Percentiles rank a stretch among this genome's conserved stretches.
phyloP scores from a whole-genome alignment of 2,329 filamentous ascomycete genomes.

The Alternaria gaisen region DNA sequence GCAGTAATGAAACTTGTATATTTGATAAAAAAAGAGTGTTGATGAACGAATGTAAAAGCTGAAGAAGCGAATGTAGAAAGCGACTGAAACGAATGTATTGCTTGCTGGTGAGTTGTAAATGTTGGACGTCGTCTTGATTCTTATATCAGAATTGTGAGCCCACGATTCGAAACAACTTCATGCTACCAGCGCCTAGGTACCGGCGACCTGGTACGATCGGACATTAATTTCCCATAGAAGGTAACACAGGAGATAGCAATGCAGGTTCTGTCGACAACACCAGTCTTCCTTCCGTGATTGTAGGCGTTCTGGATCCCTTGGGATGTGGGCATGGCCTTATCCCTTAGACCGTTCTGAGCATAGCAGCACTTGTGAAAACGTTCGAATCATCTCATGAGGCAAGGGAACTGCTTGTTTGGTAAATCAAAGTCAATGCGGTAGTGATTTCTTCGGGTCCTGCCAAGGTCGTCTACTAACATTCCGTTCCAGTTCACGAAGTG shows the following conservation, averaged over 20 bases:
- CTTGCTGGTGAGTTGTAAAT: slow-evolving; percentile 1
- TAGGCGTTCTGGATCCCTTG: background rate
- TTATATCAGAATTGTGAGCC: background rate
- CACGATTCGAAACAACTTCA: slow-evolving; percentile 1
- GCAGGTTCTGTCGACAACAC: background rate
- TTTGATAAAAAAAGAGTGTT: background rate
- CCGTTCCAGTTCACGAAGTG: background rate
- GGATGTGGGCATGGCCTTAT: background rate
- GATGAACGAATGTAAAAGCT: slow-evolving; percentile 6
- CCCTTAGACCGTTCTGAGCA: slow-evolving; percentile 1
- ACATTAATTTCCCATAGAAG: background rate
- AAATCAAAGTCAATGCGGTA: background rate
- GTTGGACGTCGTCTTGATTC: background rate
- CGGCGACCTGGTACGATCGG: background rate
- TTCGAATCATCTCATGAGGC: background rate
- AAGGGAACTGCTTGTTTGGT: background rate
- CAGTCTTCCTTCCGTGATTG: slow-evolving; percentile 2
- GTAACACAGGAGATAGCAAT: background rate
- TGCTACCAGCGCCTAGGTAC: slow-evolving; percentile 1
- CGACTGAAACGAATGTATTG: slow-evolving; percentile 4
- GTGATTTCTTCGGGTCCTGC: slow-evolving; percentile 1
- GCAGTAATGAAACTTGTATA: slow-evolving; percentile 11
- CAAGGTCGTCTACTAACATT: background rate
- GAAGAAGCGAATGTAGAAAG: slow-evolving; percentile 12
- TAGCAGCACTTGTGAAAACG: slow-evolving; percentile 1